A percentile compares a stretch with the other conserved stretches of the same genome.
Conservation (phyloP, 805 yeast genomes). For the Ogataea siamensis region DNA sequence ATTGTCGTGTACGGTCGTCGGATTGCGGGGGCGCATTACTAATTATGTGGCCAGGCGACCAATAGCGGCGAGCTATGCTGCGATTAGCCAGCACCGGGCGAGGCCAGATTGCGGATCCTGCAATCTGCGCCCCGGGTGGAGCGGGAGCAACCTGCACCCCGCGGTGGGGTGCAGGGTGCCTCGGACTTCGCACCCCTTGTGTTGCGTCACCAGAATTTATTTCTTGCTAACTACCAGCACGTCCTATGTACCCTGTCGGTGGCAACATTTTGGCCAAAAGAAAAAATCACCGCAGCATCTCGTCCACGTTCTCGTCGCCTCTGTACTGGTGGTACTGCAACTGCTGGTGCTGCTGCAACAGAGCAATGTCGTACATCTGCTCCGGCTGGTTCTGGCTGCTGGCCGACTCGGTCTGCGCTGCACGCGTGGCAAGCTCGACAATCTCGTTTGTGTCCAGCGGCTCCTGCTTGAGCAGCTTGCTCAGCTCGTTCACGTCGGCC, state of each 20-base stretch:
- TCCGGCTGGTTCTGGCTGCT: slow-evolving; percentile 13
- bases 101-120: not conserved
- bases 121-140: slow-evolving; percentile 5
- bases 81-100: not conserved
- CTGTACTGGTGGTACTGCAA: slow-evolving; percentile 16
- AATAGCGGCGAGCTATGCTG: not conserved
- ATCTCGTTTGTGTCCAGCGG: slow-evolving; percentile 24
- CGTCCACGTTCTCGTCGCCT: slow-evolving; percentile 25
- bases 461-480: slow-evolving; percentile 23
- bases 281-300: slow-evolving; percentile 21
- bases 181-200: slow-evolving; percentile 3
- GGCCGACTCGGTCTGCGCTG: slow-evolving; percentile 21
- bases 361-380: slow-evolving; percentile 20
- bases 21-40: slow-evolving; percentile 5
- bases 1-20: slow-evolving; percentile 1
- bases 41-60: slow-evolving; percentile 1
- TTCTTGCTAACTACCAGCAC: too few species aligned
- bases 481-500: slow-evolving; percentile 21
- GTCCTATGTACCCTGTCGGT: too few species aligned
- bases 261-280: too few species aligned
- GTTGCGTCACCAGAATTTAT: slow-evolving; percentile 1
- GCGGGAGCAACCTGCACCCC: slow-evolving; percentile 6
- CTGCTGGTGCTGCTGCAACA: slow-evolving; percentile 23
- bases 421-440: slow-evolving; percentile 26
- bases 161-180: slow-evolving; percentile 1